A percentile compares a stretch with the other conserved stretches of the same genome.
Evolutionary conservation across 805 yeast genomes (phyloP).

Genomic region (Candida anglica): DNA sequence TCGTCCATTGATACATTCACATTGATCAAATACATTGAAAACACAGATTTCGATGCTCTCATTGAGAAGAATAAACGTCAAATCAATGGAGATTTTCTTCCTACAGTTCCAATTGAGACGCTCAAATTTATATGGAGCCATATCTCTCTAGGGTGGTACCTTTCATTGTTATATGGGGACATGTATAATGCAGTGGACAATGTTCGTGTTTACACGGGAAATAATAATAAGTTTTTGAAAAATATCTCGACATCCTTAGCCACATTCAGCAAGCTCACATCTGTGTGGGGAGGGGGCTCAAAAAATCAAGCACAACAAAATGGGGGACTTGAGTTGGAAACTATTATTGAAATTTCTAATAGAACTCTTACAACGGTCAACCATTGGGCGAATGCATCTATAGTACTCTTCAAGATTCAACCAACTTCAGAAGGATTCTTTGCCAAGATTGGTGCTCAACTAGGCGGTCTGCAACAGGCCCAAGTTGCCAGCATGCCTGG

Average conservation of each 20-base stretch:
- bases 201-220: conserved; percentile 17
- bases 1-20: conserved; percentile 18
- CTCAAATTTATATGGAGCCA: conserved; percentile 61
- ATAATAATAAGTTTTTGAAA: conserved; percentile 31
- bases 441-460: conserved; percentile 4
- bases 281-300: conserved; percentile 32
- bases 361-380: conserved; percentile 34
- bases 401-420: conserved; percentile 47
- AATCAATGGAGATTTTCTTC: conserved; percentile 40
- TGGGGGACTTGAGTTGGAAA: no score
- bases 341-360: no score
- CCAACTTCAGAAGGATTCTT: conserved; percentile 16
- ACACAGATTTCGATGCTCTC: conserved; percentile 23
- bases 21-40: conserved; percentile 39
- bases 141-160: conserved; percentile 72
- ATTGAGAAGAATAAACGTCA: conserved; percentile 19
- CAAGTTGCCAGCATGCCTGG: conserved; percentile 18
- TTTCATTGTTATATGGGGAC: conserved; percentile 58
- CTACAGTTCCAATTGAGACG: conserved; percentile 37
- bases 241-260: conserved; percentile 33
- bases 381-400: conserved; percentile 49
- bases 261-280: conserved; percentile 24
- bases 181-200: conserved; percentile 35
- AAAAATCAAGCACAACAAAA: conserved; percentile 9
- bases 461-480: not conserved